These are phyloP conservation scores for Cryptosporidium baileyi DNA, from an alignment of 169 alveolate genomes.

Conservation along the genomic window DNA sequence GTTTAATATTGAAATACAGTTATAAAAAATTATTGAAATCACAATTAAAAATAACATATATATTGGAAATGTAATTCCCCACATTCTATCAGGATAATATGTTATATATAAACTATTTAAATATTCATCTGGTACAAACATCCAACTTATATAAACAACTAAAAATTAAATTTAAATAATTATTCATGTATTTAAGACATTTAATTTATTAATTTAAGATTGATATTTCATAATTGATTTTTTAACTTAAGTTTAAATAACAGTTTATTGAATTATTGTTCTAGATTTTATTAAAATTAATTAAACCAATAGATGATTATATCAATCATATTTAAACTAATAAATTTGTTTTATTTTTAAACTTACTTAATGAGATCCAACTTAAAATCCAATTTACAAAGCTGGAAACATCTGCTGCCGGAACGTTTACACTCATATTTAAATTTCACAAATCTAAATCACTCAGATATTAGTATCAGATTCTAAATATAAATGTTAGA, in stretches of 20 bases:
- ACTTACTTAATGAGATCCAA: conserved; percentile 61
- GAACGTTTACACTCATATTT: conserved; percentile 36
- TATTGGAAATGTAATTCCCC: conserved; percentile 62
- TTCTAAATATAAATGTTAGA: neutral
- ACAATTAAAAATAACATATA: conserved; percentile 13
- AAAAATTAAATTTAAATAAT: neutral
- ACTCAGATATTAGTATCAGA: neutral
- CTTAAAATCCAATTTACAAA: conserved; percentile 66
- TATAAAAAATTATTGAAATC: conserved; percentile 21
- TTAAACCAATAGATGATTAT: too few species aligned
- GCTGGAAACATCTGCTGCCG: conserved; percentile 53
- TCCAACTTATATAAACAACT: conserved; percentile 47
- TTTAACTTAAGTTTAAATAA: too few species aligned
- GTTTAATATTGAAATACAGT: conserved; percentile 5
- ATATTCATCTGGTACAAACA: conserved; percentile 61
- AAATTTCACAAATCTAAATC: neutral
- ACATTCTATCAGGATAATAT: conserved; percentile 66
- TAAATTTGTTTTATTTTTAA: too few species aligned
- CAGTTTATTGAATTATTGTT: too few species aligned
- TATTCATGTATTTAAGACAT: neutral
- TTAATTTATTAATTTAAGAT: neutral
- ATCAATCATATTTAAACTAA: too few species aligned
- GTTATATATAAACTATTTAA: conserved; percentile 22
- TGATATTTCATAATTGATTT: too few species aligned
- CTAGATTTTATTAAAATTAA: too few species aligned